phyloP scores from a whole-genome alignment of 208 protist species.

The Wallacemonas sp. region DNA sequence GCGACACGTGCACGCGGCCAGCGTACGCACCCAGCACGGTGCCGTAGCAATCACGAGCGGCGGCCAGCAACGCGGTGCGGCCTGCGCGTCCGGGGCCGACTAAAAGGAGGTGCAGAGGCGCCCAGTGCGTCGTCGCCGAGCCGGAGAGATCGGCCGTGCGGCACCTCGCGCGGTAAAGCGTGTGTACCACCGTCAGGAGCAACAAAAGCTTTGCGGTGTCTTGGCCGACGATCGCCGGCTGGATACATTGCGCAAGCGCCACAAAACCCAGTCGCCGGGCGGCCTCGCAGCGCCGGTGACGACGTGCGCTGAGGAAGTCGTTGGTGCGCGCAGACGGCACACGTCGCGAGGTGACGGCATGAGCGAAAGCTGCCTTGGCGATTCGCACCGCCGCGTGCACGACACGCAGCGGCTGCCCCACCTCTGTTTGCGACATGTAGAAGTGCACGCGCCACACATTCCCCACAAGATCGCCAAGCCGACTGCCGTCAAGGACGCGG shows the following conservation, averaged over 20 bases:
- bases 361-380: background rate
- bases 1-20: constrained; percentile 32
- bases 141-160: no score
- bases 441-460: constrained; percentile 19
- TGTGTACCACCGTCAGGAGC: constrained; percentile 48
- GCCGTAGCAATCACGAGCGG: constrained; percentile 33
- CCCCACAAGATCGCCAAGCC: constrained; percentile 3
- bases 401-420: constrained; percentile 34
- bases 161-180: constrained; percentile 37
- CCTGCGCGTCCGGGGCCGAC: constrained; percentile 53
- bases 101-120: constrained; percentile 56
- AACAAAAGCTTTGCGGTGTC: constrained; percentile 43
- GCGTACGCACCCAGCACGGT: constrained; percentile 33
- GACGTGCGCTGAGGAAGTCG: background rate
- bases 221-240: constrained; percentile 57
- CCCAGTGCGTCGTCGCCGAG: background rate
- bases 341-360: no score
- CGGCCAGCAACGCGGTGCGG: constrained; percentile 53
- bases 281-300: background rate
- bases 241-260: constrained; percentile 15
- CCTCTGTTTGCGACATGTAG: constrained; percentile 40
- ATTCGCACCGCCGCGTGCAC: constrained; percentile 36
- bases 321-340: background rate
- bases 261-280: background rate
- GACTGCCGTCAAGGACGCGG: constrained; percentile 34